These are phyloP conservation scores for Pseudogymnoascus pannorum DNA, from an alignment of 2,329 filamentous ascomycete species.

Conservation along the genomic window DNA sequence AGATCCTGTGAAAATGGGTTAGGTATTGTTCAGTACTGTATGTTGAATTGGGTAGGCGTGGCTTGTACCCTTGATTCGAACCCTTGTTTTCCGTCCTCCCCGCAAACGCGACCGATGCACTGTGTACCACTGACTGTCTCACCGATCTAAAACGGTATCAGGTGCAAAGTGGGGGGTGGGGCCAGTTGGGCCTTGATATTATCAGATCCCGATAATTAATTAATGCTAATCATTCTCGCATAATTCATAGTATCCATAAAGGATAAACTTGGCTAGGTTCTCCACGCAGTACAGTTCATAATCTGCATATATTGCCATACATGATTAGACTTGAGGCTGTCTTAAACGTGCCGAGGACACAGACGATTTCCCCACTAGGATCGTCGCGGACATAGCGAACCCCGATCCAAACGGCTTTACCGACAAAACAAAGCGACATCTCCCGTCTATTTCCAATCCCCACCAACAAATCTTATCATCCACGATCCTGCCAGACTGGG, in stretches of 20 bases:
- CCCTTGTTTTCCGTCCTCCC: conserved; percentile 4
- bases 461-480: conserved; percentile 3
- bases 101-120: not conserved
- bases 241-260: not conserved
- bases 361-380: conserved; percentile 3
- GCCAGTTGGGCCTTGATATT: not conserved
- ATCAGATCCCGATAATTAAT: not conserved
- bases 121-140: not conserved
- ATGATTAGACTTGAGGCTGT: not conserved
- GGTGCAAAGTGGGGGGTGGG: not conserved
- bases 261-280: not conserved
- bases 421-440: conserved; percentile 6
- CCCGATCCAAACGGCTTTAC: conserved; percentile 1
- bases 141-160: conserved; percentile 6
- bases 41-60: not conserved
- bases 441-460: conserved; percentile 1
- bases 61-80: not conserved
- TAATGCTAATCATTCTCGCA: not conserved
- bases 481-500: not conserved
- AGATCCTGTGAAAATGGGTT: not conserved
- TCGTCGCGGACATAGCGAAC: conserved; percentile 7
- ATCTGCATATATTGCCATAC: not conserved
- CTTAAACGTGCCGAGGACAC: conserved; percentile 8
- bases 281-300: not conserved
- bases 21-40: no score